Percentiles rank a stretch among this genome's conserved stretches.
Evolutionary conservation across 768 basidiomycete genomes (phyloP).

Genomic region (Termitomyces eurrhizus): DNA sequence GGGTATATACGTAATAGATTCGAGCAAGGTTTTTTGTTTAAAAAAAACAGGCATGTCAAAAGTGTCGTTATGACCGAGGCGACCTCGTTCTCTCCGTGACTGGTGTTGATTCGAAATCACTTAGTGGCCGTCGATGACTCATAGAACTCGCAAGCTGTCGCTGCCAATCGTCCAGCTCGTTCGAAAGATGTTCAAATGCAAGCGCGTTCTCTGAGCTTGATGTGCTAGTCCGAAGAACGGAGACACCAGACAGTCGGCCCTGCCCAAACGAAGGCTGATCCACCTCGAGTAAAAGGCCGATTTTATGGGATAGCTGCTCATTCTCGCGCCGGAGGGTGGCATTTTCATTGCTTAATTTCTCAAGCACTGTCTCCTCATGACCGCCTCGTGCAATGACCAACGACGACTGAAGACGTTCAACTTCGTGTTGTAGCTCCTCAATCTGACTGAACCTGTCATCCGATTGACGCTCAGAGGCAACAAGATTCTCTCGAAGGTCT

Average conservation of each 20-base stretch:
- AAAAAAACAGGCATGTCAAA: constrained; percentile 11
- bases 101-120: constrained; percentile 64
- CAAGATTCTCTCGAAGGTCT: constrained; percentile 61
- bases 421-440: constrained; percentile 77
- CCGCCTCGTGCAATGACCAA: constrained; percentile 72
- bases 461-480: constrained; percentile 72
- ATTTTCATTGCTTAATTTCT: constrained; percentile 83
- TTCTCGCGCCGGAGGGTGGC: constrained; percentile 77
- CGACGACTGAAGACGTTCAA: constrained; percentile 71
- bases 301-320: constrained; percentile 88
- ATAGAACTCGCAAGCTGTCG: constrained; percentile 78
- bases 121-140: constrained; percentile 66
- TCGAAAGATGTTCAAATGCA: constrained; percentile 74
- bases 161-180: constrained; percentile 84
- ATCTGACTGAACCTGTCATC: constrained; percentile 73
- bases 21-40: constrained; percentile 21
- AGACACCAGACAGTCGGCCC: constrained; percentile 57
- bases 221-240: constrained; percentile 60
- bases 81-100: constrained; percentile 59
- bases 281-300: constrained; percentile 82
- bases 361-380: constrained; percentile 71
- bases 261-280: constrained; percentile 72
- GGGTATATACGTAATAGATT: constrained; percentile 50
- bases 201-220: constrained; percentile 81
- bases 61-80: constrained; percentile 42